A percentile compares a stretch with the other conserved stretches of the same genome.
Conservation (phyloP, 2,329 filamentous ascomycete species). For the Fonsecaea nubica region DNA sequence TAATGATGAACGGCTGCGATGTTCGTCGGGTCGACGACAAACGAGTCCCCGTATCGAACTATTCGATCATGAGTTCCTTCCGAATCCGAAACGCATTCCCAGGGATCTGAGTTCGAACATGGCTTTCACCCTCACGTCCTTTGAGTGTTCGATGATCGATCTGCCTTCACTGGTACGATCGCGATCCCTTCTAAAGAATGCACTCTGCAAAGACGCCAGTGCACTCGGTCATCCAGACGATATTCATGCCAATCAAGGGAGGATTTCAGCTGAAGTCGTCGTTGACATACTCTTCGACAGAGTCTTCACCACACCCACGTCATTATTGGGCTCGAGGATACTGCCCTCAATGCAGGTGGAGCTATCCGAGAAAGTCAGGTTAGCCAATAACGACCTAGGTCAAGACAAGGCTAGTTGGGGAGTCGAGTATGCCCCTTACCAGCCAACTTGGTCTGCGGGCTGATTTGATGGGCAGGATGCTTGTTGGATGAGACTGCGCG, state of each 20-base stretch:
- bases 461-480: conserved; percentile 1
- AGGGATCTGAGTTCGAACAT: not conserved
- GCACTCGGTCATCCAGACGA: conserved; percentile 26
- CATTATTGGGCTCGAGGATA: conserved; percentile 20
- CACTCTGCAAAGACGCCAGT: conserved; percentile 21
- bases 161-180: conserved; percentile 12
- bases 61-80: not conserved
- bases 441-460: not conserved
- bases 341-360: conserved; percentile 28
- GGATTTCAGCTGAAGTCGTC: conserved; percentile 4
- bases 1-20: not conserved
- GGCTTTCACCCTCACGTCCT: not conserved
- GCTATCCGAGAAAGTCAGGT: conserved; percentile 1
- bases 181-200: conserved; percentile 15
- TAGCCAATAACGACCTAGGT: not conserved
- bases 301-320: conserved; percentile 7
- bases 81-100: not conserved
- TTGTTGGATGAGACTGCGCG: conserved; percentile 2
- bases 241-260: conserved; percentile 17
- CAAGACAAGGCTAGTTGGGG: not conserved
- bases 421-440: not conserved
- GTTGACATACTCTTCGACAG: conserved; percentile 6
- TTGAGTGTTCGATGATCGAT: conserved; percentile 13
- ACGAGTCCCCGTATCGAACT: not conserved
- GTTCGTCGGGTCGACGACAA: not conserved